A percentile compares a stretch with the other conserved stretches of the same genome.
phyloP scores from a whole-genome alignment of 2,329 filamentous ascomycete genomes.

The Colletotrichum viniferum region DNA sequence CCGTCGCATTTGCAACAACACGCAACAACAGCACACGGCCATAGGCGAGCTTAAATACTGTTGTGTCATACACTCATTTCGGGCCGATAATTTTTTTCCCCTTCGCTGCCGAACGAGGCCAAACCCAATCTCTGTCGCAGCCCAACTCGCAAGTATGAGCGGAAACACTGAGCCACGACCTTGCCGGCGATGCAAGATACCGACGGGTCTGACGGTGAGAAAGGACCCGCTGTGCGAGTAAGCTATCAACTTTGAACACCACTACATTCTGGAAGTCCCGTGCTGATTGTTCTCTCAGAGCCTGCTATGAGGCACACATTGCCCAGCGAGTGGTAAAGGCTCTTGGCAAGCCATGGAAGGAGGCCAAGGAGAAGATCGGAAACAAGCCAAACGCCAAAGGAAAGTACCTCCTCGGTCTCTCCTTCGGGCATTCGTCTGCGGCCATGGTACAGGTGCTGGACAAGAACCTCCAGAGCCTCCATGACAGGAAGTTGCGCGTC shows the following conservation, averaged over 20 bases:
- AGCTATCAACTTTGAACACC: neutral
- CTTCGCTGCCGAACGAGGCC: neutral
- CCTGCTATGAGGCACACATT: constrained; percentile 81
- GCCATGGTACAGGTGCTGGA: constrained; percentile 78
- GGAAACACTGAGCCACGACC: constrained; percentile 2
- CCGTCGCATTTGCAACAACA: neutral
- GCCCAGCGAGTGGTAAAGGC: constrained; percentile 81
- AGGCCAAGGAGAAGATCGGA: constrained; percentile 35
- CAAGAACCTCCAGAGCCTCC: constrained; percentile 69
- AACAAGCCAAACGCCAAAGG: constrained; percentile 33
- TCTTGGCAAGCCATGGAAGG: constrained; percentile 54
- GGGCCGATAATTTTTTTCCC: neutral
- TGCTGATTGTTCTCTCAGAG: constrained; percentile 28
- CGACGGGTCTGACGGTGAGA: constrained; percentile 24
- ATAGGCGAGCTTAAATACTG: neutral
- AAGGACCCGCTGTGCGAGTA: constrained; percentile 30
- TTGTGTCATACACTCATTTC: neutral
- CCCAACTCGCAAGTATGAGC: constrained; percentile 6
- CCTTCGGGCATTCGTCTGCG: constrained; percentile 81
- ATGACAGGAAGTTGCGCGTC: constrained; percentile 64
- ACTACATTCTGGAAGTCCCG: neutral
- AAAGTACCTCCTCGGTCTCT: constrained; percentile 76
- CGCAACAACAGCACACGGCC: neutral
- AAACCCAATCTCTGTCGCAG: neutral
- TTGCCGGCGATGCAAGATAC: constrained; percentile 26